A percentile compares a stretch with the other conserved stretches of the same genome.
phyloP scores from a whole-genome alignment of 768 basidiomycete genomes.

The Panaeolus papilionaceus region DNA sequence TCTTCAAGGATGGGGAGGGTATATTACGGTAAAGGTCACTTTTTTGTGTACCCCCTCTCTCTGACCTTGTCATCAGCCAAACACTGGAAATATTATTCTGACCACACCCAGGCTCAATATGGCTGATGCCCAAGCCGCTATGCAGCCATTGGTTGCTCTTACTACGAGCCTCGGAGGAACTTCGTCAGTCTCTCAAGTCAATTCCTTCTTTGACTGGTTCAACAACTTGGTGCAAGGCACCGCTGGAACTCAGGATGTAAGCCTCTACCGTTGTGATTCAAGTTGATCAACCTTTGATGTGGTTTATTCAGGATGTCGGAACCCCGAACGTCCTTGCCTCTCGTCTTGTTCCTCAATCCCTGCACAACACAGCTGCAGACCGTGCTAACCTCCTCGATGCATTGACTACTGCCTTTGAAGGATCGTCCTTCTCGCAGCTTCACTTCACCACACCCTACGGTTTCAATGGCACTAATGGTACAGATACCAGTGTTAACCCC shows the following conservation, averaged over 20 bases:
- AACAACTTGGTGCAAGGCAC: constrained; percentile 3
- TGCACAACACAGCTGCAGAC: constrained; percentile 29
- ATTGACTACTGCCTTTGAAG: constrained; percentile 23
- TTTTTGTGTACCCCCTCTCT: background rate
- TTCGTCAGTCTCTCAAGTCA: constrained; percentile 3
- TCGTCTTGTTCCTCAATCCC: constrained; percentile 34
- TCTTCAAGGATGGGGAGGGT: background rate
- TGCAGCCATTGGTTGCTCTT: constrained; percentile 9
- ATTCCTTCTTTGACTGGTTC: constrained; percentile 3
- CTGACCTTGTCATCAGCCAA: background rate
- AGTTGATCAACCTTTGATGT: too few relatives aligned
- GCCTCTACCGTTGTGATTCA: background rate
- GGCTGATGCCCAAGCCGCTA: background rate
- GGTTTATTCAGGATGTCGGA: constrained; percentile 27
- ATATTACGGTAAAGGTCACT: background rate
- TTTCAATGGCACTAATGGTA: background rate
- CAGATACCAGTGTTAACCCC: constrained; percentile 47
- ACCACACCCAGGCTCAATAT: constrained; percentile 1
- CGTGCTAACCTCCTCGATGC: constrained; percentile 24
- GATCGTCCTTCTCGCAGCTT: background rate
- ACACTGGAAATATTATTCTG: constrained; percentile 8
- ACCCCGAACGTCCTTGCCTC: constrained; percentile 27
- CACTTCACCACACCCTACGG: background rate
- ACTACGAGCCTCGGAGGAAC: constrained; percentile 3
- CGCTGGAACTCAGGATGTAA: constrained; percentile 10